Percentiles rank a stretch among this genome's conserved stretches.
These are phyloP conservation scores for Tylopilus felleus DNA, from an alignment of 768 basidiomycete genomes.

Conservation along the genomic window DNA sequence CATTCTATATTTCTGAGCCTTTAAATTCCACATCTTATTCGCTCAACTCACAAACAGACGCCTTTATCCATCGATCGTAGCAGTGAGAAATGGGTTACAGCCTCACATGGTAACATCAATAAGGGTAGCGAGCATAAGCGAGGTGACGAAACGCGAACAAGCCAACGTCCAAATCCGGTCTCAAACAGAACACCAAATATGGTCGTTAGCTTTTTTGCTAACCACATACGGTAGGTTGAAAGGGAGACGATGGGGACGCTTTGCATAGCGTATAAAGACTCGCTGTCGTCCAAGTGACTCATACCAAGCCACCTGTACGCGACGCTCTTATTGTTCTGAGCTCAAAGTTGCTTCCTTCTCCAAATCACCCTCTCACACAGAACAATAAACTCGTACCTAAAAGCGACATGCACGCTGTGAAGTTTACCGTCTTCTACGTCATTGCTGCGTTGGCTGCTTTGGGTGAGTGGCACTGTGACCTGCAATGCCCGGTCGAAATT, in stretches of 20 bases:
- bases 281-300: conserved; percentile 6
- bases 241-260: conserved; percentile 6
- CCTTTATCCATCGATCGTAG: neutral
- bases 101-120: neutral
- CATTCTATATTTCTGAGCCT: neutral
- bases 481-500: neutral
- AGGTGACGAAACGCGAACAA: conserved; percentile 20
- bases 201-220: conserved; percentile 16
- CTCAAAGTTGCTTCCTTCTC: neutral
- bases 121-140: neutral
- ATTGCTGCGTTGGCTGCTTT: conserved; percentile 25
- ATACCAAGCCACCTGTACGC: conserved; percentile 15
- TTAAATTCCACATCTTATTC: too few relatives aligned
- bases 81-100: neutral
- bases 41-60: conserved; percentile 14
- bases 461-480: conserved; percentile 20
- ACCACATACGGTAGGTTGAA: conserved; percentile 30
- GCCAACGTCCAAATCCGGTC: conserved; percentile 24
- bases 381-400: conserved; percentile 31
- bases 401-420: conserved; percentile 26
- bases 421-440: conserved; percentile 29
- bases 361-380: conserved; percentile 2
- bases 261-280: conserved; percentile 25
- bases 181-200: conserved; percentile 22
- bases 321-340: conserved; percentile 33